Conservation (phyloP, 2,329 filamentous ascomycete species). For the Blastomyces emzantsi region DNA sequence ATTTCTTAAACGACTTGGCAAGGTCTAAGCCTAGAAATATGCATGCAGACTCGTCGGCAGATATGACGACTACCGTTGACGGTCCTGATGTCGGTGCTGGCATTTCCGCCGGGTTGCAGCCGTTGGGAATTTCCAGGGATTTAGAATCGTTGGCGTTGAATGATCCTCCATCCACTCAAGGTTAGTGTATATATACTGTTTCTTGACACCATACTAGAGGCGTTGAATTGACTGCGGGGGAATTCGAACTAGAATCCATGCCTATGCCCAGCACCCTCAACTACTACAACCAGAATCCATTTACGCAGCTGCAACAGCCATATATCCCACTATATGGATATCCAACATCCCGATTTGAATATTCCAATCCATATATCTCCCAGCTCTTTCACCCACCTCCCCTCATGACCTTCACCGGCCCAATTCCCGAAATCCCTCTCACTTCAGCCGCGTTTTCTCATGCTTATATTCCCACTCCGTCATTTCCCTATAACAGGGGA, state of each 20-base stretch:
- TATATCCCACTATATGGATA: neutral
- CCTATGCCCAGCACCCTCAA: neutral
- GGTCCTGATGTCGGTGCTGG: neutral
- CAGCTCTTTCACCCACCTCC: neutral
- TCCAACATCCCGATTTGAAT: neutral
- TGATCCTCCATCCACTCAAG: neutral
- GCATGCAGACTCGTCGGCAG: constrained; percentile 7
- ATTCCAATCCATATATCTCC: neutral
- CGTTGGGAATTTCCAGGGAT: neutral
- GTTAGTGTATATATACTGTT: neutral
- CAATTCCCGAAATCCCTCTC: neutral
- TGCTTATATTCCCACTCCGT: neutral
- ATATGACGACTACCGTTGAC: neutral
- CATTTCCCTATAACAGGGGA: too few species aligned
- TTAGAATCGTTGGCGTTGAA: neutral
- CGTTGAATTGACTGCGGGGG: neutral
- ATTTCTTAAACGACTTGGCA: neutral
- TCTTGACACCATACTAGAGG: neutral
- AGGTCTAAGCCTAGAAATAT: neutral
- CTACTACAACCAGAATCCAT: neutral
- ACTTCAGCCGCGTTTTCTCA: neutral
- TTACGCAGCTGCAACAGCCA: neutral
- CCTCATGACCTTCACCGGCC: neutral
- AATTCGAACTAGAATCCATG: neutral
- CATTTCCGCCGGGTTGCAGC: neutral